phyloP scores from a whole-genome alignment of 345 rosid species.

The Gossypium bickii region DNA sequence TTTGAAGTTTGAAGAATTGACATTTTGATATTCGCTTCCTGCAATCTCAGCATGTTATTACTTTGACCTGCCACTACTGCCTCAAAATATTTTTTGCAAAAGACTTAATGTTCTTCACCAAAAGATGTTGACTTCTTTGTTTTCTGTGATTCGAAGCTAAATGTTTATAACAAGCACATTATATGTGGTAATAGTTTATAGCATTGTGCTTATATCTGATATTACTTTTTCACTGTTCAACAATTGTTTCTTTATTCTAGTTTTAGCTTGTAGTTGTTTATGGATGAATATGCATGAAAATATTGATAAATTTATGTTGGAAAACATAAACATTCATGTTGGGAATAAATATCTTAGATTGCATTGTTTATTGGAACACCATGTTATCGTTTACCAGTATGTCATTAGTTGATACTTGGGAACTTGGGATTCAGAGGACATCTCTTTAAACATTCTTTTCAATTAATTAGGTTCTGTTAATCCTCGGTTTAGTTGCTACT shows the following conservation, averaged over 20 bases:
- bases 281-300: background rate
- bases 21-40: slow-evolving; percentile 5
- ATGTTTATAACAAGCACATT: background rate
- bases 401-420: background rate
- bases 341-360: background rate
- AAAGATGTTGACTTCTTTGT: background rate
- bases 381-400: background rate
- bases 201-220: background rate
- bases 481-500: background rate
- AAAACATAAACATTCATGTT: background rate
- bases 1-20: background rate
- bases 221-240: background rate
- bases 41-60: background rate
- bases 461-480: background rate
- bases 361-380: background rate
- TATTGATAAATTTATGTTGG: background rate
- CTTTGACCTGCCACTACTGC: background rate
- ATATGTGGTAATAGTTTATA: too few relatives aligned
- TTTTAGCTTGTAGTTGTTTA: background rate
- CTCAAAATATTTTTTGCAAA: background rate
- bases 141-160: background rate
- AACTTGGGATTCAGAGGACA: background rate
- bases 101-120: background rate
- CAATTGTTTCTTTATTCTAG: background rate
- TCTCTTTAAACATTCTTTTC: background rate